A percentile compares a stretch with the other conserved stretches of the same genome.
Conservation (phyloP, 768 basidiomycete genomes). For the Boletus insuetus region DNA sequence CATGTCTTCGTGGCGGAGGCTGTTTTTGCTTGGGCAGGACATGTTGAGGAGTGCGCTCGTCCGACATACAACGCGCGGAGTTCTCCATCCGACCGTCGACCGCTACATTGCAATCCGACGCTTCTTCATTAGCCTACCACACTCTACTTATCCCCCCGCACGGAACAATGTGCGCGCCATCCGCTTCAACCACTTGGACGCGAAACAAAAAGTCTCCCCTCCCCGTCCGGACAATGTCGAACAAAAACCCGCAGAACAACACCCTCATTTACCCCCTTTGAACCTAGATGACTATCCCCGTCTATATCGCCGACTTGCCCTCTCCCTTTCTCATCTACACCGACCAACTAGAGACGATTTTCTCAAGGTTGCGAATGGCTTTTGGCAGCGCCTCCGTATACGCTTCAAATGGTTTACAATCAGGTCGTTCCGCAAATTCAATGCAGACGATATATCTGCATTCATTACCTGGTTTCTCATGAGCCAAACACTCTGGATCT, state of each 20-base stretch:
- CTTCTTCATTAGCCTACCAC: slow-evolving; percentile 46
- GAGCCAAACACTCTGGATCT: slow-evolving; percentile 94
- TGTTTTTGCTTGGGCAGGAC: background rate
- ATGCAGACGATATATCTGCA: slow-evolving; percentile 95
- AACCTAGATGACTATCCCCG: slow-evolving; percentile 69
- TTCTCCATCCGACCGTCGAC: slow-evolving; percentile 38
- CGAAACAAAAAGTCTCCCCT: slow-evolving; percentile 2
- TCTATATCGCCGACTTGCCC: slow-evolving; percentile 78
- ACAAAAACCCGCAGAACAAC: slow-evolving; percentile 8
- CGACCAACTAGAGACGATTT: slow-evolving; percentile 89
- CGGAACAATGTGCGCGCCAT: background rate
- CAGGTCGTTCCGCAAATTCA: slow-evolving; percentile 89
- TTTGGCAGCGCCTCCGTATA: slow-evolving; percentile 85
- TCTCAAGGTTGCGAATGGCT: slow-evolving; percentile 79
- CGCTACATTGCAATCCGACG: slow-evolving; percentile 57
- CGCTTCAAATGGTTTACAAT: slow-evolving; percentile 99
- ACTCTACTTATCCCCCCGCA: background rate
- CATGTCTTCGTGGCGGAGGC: too few relatives aligned
- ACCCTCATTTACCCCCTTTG: slow-evolving; percentile 27
- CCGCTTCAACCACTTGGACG: slow-evolving; percentile 18
- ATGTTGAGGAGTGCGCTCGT: slow-evolving; percentile 21
- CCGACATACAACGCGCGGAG: slow-evolving; percentile 25
- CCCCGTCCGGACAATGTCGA: slow-evolving; percentile 3
- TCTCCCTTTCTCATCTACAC: slow-evolving; percentile 71
- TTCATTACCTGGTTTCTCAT: slow-evolving; percentile 95